Evolutionary conservation across 306 rosid genomes (phyloP).

Genomic region (Vigna reflexopilosa): DNA sequence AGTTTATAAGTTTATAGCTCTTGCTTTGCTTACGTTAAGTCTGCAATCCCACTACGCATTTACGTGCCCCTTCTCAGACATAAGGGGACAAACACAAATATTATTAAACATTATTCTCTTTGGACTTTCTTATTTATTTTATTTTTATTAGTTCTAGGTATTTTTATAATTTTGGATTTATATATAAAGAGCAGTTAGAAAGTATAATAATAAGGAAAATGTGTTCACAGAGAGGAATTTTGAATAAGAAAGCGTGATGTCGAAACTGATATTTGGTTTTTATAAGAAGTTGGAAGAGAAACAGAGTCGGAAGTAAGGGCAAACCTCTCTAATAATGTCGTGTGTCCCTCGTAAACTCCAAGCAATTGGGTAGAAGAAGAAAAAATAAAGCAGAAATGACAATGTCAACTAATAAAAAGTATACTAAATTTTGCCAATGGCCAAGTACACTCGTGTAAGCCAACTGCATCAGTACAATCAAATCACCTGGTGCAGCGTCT

Average conservation of each 20-base stretch:
- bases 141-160: too few species aligned
- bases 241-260: background rate
- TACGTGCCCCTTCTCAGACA: slow-evolving; percentile 56
- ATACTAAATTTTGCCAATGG: slow-evolving; percentile 44
- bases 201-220: too few species aligned
- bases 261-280: background rate
- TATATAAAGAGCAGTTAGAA: too few species aligned
- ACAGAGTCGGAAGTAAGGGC: background rate
- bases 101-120: background rate
- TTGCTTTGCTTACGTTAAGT: background rate
- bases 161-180: too few species aligned
- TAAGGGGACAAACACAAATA: slow-evolving; percentile 46
- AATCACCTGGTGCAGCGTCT: background rate
- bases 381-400: background rate
- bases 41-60: background rate
- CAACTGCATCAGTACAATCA: slow-evolving; percentile 1
- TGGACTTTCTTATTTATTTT: too few species aligned
- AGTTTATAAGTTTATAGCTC: too few species aligned
- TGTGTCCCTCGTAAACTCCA: slow-evolving; percentile 30
- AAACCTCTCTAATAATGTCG: background rate
- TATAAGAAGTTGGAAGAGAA: background rate
- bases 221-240: too few species aligned
- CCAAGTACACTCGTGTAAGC: slow-evolving; percentile 19
- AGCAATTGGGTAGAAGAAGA: background rate
- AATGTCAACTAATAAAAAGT: slow-evolving; percentile 45